Base-by-base conservation (phyloP, 148 eudicot species). In the Silene latifolia region DNA sequence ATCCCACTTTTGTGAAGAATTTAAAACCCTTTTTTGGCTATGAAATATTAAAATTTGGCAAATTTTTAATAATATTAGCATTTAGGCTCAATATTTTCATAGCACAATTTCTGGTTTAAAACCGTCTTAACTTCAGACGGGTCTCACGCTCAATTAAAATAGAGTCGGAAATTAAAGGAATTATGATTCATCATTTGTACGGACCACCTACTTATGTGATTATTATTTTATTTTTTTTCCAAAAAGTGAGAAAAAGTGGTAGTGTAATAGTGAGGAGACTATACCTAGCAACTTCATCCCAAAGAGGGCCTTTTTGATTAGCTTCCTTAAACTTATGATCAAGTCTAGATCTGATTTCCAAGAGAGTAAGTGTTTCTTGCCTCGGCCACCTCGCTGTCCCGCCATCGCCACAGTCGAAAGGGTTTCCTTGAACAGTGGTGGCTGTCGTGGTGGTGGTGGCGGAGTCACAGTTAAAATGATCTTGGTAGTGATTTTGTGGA, bases 221-320 rank as follows among this genome's bases (percentile, higher is more conserved):
- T 46, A 9, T 20, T 13, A 0, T 15, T 1, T 0, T 39, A 51
- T 13, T 14, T 70, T 14, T 21, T 23, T 25, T 51, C 1, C 5
- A 15, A 4, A 19, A 63, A 57, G 0, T 32, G 47, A 20, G 29
- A 58, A 10, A 63, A 2, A 82, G 72, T 27, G 57, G 58, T 6
- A 54, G 61, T 53, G 53, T 6, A 21, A 13, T 17, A 35, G 51
- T 7, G 17, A 11, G 53, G 17, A 11, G 53, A 63, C 25, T 4
- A 76, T 81, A 90, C 99, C 99, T 95, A 81, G 98, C 90, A 78
- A 95, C 90, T 84, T 95, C 99, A 86, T 92, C 99, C 99, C 99
- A 95, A 72, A 95, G 84, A 54, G 97, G 99, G 59, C 99, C 99
- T 58, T 95, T 95, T 56, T 95, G 98, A 79, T 90, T 92, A 70